phyloP scores from a whole-genome alignment of 73 alveolate species.

The Stentor roeselii region DNA sequence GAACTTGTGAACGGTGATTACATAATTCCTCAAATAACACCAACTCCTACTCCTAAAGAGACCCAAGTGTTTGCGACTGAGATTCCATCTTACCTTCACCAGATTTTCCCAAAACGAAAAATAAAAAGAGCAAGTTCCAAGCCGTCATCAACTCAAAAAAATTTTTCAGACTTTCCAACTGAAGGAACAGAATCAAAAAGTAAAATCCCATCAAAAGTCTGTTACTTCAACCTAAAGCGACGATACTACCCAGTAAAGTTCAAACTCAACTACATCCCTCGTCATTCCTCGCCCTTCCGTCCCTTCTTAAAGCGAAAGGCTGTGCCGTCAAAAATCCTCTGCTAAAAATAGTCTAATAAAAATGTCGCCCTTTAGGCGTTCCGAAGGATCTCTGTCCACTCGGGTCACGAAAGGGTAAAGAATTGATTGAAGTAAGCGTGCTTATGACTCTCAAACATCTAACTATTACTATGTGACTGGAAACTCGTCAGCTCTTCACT shows the following conservation, averaged over 20 bases:
- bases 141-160: not conserved
- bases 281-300: too few species aligned
- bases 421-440: too few species aligned
- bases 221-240: not conserved
- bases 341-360: too few species aligned
- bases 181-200: not conserved
- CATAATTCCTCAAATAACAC: not conserved
- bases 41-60: not conserved
- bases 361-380: too few species aligned
- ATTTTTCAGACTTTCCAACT: not conserved
- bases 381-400: too few species aligned
- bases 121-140: not conserved
- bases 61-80: not conserved
- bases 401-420: too few species aligned
- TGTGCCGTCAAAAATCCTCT: too few species aligned
- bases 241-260: not conserved
- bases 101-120: not conserved
- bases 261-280: not conserved
- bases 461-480: too few species aligned
- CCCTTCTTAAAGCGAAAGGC: too few species aligned
- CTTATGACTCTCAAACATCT: too few species aligned
- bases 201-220: not conserved
- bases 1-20: not conserved
- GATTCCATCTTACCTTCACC: not conserved
- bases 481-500: too few species aligned